A percentile compares a stretch with the other conserved stretches of the same genome.
Conservation (phyloP, 2,329 filamentous ascomycete species). For the Hypoxylon sp. region DNA sequence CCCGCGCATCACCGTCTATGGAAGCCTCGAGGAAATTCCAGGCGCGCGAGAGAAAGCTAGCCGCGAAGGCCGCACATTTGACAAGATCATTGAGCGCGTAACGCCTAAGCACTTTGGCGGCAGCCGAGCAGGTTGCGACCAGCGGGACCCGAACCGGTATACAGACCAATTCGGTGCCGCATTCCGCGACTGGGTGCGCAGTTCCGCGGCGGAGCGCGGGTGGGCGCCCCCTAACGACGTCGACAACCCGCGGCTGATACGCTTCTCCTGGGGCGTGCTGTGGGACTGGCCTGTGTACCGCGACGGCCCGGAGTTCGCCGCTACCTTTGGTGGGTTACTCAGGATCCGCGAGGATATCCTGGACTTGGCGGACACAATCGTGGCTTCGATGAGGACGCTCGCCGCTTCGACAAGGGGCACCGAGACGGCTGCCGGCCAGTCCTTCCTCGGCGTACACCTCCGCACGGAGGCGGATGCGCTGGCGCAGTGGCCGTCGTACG, state of each 20-base stretch:
- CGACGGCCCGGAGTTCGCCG: slow-evolving; percentile 61
- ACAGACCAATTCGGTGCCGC: slow-evolving; percentile 53
- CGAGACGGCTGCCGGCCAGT: slow-evolving; percentile 11
- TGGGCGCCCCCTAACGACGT: slow-evolving; percentile 29
- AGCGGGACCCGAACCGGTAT: slow-evolving; percentile 55
- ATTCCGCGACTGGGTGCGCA: slow-evolving; percentile 50
- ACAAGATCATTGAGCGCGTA: slow-evolving; percentile 52
- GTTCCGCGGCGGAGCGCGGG: slow-evolving; percentile 37
- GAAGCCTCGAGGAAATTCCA: slow-evolving; percentile 54
- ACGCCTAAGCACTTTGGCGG: slow-evolving; percentile 55
- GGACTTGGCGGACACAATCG: slow-evolving; percentile 42
- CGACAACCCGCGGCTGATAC: slow-evolving; percentile 53
- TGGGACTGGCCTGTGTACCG: slow-evolving; percentile 60
- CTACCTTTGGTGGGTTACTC: slow-evolving; percentile 60
- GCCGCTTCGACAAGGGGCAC: slow-evolving; percentile 43
- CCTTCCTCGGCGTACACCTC: slow-evolving; percentile 58
- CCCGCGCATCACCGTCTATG: slow-evolving; percentile 56
- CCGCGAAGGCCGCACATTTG: slow-evolving; percentile 34
- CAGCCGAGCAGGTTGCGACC: slow-evolving; percentile 54
- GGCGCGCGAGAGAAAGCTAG: slow-evolving; percentile 49
- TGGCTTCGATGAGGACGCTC: slow-evolving; percentile 34
- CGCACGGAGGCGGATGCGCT: slow-evolving; percentile 61
- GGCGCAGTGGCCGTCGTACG: slow-evolving; percentile 58
- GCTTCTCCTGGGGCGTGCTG: slow-evolving; percentile 58
- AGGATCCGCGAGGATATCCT: slow-evolving; percentile 54